Evolutionary conservation across 331 rosid genomes (phyloP).

Genomic region (Quercus tomentella): DNA sequence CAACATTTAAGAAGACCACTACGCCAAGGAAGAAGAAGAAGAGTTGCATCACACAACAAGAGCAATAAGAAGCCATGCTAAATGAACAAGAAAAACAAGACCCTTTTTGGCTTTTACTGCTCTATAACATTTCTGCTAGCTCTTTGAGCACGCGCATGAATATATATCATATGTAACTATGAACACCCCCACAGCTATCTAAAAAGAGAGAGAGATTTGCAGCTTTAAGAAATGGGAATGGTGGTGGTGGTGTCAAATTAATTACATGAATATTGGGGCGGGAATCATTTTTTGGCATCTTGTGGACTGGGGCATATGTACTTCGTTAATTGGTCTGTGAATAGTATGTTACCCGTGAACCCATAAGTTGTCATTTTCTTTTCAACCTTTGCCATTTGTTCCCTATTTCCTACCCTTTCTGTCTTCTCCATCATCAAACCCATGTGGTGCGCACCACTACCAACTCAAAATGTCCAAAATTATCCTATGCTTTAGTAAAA

Average conservation of each 20-base stretch:
- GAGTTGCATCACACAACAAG: slow-evolving; percentile 25
- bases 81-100: background rate
- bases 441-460: slow-evolving; percentile 49
- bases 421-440: slow-evolving; percentile 3
- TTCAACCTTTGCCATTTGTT: slow-evolving; percentile 22
- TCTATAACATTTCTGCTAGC: background rate
- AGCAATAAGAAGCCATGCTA: slow-evolving; percentile 34
- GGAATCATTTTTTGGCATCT: slow-evolving; percentile 27
- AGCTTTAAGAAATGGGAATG: slow-evolving; percentile 19
- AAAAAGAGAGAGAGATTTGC: background rate
- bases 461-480: too few species aligned
- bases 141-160: background rate
- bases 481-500: too few species aligned
- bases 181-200: too few species aligned
- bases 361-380: slow-evolving; percentile 50
- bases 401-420: slow-evolving; percentile 12
- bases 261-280: background rate
- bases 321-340: slow-evolving; percentile 17
- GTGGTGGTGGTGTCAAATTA: background rate
- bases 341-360: slow-evolving; percentile 70
- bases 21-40: slow-evolving; percentile 23
- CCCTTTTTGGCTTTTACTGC: background rate
- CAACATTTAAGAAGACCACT: slow-evolving; percentile 18
- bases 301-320: slow-evolving; percentile 9
- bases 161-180: slow-evolving; percentile 7